Conservation (phyloP, 2,329 filamentous ascomycete genomes). For the Trichoderma arundinaceum region DNA sequence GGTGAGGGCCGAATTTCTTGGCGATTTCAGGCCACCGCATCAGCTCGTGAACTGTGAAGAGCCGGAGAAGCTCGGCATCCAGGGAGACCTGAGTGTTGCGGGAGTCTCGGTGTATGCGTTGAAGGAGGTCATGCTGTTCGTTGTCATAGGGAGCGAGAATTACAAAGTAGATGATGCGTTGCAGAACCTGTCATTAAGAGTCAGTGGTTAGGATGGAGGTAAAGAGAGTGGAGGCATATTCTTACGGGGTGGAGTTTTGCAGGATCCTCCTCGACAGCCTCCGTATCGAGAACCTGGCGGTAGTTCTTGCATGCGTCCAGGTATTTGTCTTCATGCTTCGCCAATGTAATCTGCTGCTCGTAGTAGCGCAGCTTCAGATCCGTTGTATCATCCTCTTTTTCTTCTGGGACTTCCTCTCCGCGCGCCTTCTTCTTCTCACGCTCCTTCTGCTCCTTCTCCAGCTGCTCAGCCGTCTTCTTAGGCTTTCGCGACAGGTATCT, state of each 20-base stretch:
- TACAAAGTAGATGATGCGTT: conserved; percentile 96
- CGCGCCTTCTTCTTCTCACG: conserved; percentile 83
- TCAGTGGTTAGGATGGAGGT: neutral
- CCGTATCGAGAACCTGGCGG: conserved; percentile 93
- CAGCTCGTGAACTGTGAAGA: conserved; percentile 93
- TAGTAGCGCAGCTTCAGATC: conserved; percentile 96
- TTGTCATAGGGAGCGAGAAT: conserved; percentile 97
- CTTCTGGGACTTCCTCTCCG: conserved; percentile 78
- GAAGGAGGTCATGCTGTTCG: conserved; percentile 95
- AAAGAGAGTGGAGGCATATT: neutral
- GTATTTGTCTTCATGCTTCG: conserved; percentile 97
- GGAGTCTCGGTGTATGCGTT: conserved; percentile 85
- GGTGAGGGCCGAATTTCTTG: conserved; percentile 84
- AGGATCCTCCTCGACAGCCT: conserved; percentile 89
- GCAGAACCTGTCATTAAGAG: conserved; percentile 68
- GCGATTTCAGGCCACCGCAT: conserved; percentile 98
- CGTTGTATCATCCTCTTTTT: conserved; percentile 86
- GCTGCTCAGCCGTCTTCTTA: conserved; percentile 86
- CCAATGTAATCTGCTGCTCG: conserved; percentile 93
- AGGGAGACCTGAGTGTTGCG: conserved; percentile 78
- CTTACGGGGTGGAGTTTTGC: conserved; percentile 83
- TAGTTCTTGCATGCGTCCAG: conserved; percentile 98
- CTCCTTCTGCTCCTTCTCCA: conserved; percentile 89
- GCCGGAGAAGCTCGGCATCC: conserved; percentile 86
- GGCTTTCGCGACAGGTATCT: conserved; percentile 87